Base-by-base conservation (phyloP, 2,329 filamentous ascomycete genomes). In the Sclerotinia glacialis region DNA sequence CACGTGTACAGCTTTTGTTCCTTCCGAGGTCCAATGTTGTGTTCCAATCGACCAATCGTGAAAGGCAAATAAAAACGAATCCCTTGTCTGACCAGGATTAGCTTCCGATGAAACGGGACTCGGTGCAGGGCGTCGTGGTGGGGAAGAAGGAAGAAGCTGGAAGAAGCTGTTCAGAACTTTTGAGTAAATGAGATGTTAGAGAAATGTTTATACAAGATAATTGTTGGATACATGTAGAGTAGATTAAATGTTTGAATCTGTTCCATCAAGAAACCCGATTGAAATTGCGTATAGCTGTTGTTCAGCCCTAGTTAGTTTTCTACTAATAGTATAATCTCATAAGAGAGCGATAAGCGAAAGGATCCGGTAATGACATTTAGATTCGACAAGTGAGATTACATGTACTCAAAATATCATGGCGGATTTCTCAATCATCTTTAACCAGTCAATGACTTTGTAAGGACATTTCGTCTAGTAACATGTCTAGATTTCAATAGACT, bases 1-100 rank as follows among this genome's bases (percentile, higher is more conserved):
- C 59, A 62, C 59, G 59, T 62, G 59, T 42, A 11, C 34, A 3
- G 4, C 9, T 12, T 28, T 14, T 28, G 31, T 4, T 21, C 1
- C 1, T n/a, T 12, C 21, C 44, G 58, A 23, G 31, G 44, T 62
- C 59, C 59, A 52, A 40, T 59, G 18, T 40, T 28, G 26, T 26
- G 5, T 5, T 37, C 8, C 16, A 8, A 7, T 12, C 21, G 16
- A 2, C 59, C 46, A 62, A 62, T 62, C 23, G 12, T 62, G 11
- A n/a, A n/a, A n/a, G n/a, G n/a, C n/a, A n/a, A n/a, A n/a, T n/a
- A n/a, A n/a, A n/a, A n/a, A n/a, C n/a, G n/a, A n/a, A n/a, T 62
- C 23, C 59, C 59, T 62, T 50, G 46, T 62, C 59, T 14, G 44
- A 62, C 59, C 34, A 28, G 59, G 59, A 53, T 62, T 34, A 62